Evolutionary conservation across 169 alveolate species (phyloP).

Genomic region (Plasmodium berghei): DNA sequence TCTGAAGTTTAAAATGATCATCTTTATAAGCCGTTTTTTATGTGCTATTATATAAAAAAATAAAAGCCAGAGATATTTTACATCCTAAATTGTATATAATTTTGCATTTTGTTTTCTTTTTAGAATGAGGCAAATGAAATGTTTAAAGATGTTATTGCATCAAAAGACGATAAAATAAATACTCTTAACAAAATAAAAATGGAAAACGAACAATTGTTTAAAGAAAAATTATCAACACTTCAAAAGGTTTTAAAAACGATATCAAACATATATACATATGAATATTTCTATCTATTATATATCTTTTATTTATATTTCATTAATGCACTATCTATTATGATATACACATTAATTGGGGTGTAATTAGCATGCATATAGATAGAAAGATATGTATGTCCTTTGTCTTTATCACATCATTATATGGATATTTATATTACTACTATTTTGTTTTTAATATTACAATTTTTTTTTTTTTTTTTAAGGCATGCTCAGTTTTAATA

Average conservation of each 20-base stretch:
- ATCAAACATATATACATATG: not conserved
- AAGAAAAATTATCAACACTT: conserved; percentile 38
- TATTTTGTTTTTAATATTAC: not conserved
- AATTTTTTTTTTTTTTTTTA: not conserved
- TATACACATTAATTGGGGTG: too few species aligned
- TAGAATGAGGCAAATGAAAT: conserved; percentile 45
- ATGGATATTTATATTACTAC: too few species aligned
- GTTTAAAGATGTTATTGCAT: conserved; percentile 45
- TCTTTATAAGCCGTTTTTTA: too few species aligned
- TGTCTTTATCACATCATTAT: too few species aligned
- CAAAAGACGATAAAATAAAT: conserved; percentile 58
- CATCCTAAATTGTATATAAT: not conserved
- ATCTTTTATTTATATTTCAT: too few species aligned
- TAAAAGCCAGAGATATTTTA: too few species aligned
- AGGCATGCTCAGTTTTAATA: conserved; percentile 47
- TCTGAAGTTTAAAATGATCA: too few species aligned
- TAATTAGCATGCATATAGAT: too few species aligned
- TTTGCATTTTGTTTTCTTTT: not conserved
- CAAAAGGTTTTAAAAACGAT: conserved; percentile 35
- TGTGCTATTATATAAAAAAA: too few species aligned
- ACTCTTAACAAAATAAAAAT: conserved; percentile 42
- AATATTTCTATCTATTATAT: too few species aligned
- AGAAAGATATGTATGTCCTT: too few species aligned
- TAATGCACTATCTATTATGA: too few species aligned
- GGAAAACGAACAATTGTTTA: conserved; percentile 63